Evolutionary conservation across 116 monocot species (phyloP).

Genomic region (Papilionanthe hybrid): DNA sequence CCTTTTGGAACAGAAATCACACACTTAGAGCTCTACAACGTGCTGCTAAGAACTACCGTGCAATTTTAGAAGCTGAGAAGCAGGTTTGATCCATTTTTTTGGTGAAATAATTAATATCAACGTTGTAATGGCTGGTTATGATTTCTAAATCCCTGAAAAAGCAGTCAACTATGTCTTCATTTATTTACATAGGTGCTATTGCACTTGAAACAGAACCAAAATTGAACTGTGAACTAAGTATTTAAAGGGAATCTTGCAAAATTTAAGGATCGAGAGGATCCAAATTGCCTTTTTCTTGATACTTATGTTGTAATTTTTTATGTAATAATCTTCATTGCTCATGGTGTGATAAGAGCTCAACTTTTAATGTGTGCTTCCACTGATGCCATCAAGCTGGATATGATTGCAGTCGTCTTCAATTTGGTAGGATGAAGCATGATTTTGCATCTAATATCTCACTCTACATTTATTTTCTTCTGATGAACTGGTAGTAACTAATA

Average conservation of each 20-base stretch:
- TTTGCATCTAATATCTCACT: too few relatives aligned
- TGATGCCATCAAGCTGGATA: neutral
- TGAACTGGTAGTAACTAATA: too few relatives aligned
- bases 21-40: slow-evolving; percentile 77
- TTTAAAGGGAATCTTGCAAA: neutral
- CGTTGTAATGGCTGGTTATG: neutral
- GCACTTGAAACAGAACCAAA: neutral
- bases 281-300: neutral
- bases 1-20: slow-evolving; percentile 99
- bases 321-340: neutral
- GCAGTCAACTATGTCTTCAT: neutral
- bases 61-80: slow-evolving; percentile 86
- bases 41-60: slow-evolving; percentile 66
- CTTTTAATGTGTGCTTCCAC: neutral
- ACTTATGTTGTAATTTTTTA: neutral
- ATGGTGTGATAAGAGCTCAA: neutral
- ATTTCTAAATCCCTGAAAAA: neutral
- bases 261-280: neutral
- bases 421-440: neutral
- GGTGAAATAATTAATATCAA: slow-evolving; percentile 1
- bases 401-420: neutral
- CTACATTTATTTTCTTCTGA: too few relatives aligned
- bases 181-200: neutral
- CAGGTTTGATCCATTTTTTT: slow-evolving; percentile 35
- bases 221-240: neutral